Evolutionary conservation across 495 filamentous ascomycete genomes (phyloP).

Genomic region (Daldinia concentrica): DNA sequence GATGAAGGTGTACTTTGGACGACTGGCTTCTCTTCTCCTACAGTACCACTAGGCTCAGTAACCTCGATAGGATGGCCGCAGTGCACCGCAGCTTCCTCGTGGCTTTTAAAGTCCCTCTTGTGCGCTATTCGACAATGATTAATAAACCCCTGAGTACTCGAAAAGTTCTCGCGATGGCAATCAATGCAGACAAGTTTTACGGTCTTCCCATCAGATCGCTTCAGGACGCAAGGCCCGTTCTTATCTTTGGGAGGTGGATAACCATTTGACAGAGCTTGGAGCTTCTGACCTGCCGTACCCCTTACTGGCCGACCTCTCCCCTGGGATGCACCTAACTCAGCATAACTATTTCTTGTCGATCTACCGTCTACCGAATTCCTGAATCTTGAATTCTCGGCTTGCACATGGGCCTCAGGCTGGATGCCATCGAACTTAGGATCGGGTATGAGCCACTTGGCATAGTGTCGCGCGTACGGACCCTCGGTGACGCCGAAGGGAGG

Average conservation of each 20-base stretch:
- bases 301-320: slow-evolving; percentile 71
- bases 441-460: slow-evolving; percentile 90
- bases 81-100: slow-evolving; percentile 91
- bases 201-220: slow-evolving; percentile 62
- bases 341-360: slow-evolving; percentile 75
- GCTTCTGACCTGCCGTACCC: slow-evolving; percentile 65
- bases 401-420: slow-evolving; percentile 50
- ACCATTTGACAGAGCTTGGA: slow-evolving; percentile 76
- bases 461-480: slow-evolving; percentile 92
- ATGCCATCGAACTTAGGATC: slow-evolving; percentile 86
- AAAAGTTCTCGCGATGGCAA: slow-evolving; percentile 89
- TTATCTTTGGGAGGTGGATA: slow-evolving; percentile 76
- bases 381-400: slow-evolving; percentile 48
- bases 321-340: slow-evolving; percentile 60
- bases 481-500: slow-evolving; percentile 88
- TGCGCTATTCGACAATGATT: slow-evolving; percentile 98
- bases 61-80: slow-evolving; percentile 84
- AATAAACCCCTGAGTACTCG: slow-evolving; percentile 95
- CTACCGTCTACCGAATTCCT: slow-evolving; percentile 68
- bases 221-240: slow-evolving; percentile 62
- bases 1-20: slow-evolving; percentile 44
- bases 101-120: slow-evolving; percentile 87
- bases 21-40: slow-evolving; percentile 61
- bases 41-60: slow-evolving; percentile 66
- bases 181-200: slow-evolving; percentile 88